A percentile compares a stretch with the other conserved stretches of the same genome.
phyloP scores from a whole-genome alignment of 2,329 filamentous ascomycete genomes.

The Ceratocystis huliohia region DNA sequence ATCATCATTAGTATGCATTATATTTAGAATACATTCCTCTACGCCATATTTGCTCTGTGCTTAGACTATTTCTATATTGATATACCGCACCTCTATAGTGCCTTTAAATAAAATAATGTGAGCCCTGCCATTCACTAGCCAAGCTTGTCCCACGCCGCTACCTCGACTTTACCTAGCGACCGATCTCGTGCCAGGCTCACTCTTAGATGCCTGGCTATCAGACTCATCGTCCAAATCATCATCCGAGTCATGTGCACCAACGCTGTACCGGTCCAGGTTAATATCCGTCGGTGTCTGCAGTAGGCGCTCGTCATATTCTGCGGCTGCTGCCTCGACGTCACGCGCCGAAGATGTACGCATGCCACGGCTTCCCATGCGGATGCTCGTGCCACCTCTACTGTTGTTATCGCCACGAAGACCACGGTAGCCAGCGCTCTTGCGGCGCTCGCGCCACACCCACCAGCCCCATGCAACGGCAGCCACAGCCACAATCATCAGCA shows the following conservation, averaged over 20 bases:
- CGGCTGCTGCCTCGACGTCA: slow-evolving; percentile 51
- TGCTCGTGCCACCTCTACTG: slow-evolving; percentile 24
- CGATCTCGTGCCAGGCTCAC: background rate
- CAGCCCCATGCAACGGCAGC: slow-evolving; percentile 64
- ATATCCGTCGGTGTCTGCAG: slow-evolving; percentile 34
- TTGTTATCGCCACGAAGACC: slow-evolving; percentile 33
- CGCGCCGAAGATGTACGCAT: slow-evolving; percentile 24
- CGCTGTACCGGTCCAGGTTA: slow-evolving; percentile 40
- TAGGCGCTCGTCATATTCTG: slow-evolving; percentile 50
- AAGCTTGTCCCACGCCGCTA: background rate
- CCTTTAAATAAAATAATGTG: background rate
- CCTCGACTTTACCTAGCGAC: background rate
- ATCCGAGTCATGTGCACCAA: slow-evolving; percentile 43
- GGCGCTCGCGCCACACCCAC: slow-evolving; percentile 51
- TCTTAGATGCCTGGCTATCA: slow-evolving; percentile 26
- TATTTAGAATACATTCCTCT: slow-evolving; percentile 9
- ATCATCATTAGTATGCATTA: slow-evolving; percentile 8
- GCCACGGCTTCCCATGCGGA: slow-evolving; percentile 24
- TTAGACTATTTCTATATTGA: background rate
- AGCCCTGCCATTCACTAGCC: background rate
- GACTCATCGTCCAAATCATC: slow-evolving; percentile 29
- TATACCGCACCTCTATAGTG: background rate
- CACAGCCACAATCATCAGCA: slow-evolving; percentile 67
- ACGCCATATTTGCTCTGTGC: background rate
- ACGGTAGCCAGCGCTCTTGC: slow-evolving; percentile 42